phyloP scores from a whole-genome alignment of 495 filamentous ascomycete species.

The Evansstolkia leycettana region DNA sequence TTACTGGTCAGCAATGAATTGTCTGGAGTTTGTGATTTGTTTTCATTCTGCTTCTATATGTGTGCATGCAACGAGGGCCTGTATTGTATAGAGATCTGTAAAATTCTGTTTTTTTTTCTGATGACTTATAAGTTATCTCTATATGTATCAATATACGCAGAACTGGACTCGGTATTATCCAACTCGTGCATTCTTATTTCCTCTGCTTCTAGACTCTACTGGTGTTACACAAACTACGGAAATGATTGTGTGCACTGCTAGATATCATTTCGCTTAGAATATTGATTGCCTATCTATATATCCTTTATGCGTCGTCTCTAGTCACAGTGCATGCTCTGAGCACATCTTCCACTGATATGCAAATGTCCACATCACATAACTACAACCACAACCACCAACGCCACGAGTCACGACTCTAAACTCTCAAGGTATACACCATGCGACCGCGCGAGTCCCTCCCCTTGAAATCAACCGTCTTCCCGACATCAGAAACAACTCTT shows the following conservation, averaged over 20 bases:
- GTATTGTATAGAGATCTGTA: not conserved
- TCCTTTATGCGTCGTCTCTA: no score
- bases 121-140: no score
- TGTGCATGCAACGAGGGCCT: not conserved
- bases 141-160: no score
- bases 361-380: not conserved
- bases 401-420: no score
- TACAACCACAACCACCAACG: no score
- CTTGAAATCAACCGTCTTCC: constrained; percentile 18
- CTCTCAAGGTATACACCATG: constrained; percentile 22
- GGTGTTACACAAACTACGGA: no score
- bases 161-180: not conserved
- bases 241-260: no score
- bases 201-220: no score
- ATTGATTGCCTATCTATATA: no score
- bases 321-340: no score
- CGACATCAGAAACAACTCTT: constrained; percentile 23
- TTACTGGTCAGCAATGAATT: constrained; percentile 8
- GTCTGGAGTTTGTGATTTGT: not conserved
- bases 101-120: not conserved
- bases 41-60: not conserved
- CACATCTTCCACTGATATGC: no score
- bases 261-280: no score
- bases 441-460: constrained; percentile 21
- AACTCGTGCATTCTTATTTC: not conserved